Conservation (phyloP, 1,284 basidiomycete species). For the Ustilago nuda region DNA sequence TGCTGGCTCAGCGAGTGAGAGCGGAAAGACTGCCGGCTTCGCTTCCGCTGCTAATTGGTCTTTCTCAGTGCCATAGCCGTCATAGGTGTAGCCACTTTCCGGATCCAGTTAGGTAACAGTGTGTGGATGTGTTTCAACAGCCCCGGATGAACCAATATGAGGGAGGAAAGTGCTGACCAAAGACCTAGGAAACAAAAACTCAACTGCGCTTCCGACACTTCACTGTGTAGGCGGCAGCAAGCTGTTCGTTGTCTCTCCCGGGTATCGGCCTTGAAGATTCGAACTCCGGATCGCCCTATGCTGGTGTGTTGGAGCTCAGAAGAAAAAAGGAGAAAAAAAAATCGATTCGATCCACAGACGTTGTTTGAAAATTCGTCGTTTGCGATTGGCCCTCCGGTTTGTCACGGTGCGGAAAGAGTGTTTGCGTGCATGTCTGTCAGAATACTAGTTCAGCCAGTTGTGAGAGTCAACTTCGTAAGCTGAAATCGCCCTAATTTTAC, state of each 20-base stretch:
- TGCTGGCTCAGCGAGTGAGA: background rate
- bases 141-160: slow-evolving; percentile 1
- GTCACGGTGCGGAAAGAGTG: background rate
- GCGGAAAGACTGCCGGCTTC: background rate
- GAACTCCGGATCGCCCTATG: slow-evolving; percentile 2
- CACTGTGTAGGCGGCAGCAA: background rate
- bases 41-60: slow-evolving; percentile 3
- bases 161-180: background rate
- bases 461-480: slow-evolving; percentile 25
- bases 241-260: background rate
- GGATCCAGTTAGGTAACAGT: background rate
- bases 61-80: background rate
- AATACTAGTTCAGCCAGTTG: background rate
- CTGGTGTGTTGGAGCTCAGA: background rate
- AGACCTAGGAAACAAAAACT: background rate
- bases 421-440: background rate
- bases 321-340: background rate
- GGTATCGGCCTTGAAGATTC: slow-evolving; percentile 4
- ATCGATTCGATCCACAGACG: slow-evolving; percentile 1
- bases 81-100: background rate
- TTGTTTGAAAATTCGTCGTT: slow-evolving; percentile 4
- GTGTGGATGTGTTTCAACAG: background rate
- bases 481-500: slow-evolving; percentile 13
- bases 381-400: slow-evolving; percentile 13
- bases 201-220: background rate